Percentiles rank a stretch among this genome's conserved stretches.
Evolutionary conservation across 352 stramenopile genomes (phyloP).

Genomic region (Blastocystis sp.): DNA sequence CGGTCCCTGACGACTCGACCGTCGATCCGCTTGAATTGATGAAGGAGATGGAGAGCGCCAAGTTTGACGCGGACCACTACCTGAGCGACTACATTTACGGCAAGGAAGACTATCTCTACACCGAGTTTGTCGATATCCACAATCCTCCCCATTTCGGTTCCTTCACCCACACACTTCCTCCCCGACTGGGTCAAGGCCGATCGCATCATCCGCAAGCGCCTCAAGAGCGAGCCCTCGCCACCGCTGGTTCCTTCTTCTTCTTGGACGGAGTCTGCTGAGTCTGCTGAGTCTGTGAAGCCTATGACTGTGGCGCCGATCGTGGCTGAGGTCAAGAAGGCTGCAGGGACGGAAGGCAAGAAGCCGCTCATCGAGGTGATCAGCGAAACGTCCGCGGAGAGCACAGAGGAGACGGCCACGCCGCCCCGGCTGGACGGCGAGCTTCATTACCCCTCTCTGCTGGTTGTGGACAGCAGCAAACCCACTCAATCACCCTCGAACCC

Average conservation of each 20-base stretch:
- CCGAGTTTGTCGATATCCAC: conserved; percentile 47
- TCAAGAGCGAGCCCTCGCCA: neutral
- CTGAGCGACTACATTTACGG: conserved; percentile 86
- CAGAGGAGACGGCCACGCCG: neutral
- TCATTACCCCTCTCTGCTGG: neutral
- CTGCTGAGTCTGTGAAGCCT: neutral
- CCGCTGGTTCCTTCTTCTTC: neutral
- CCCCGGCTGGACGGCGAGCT: neutral
- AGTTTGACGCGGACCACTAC: conserved; percentile 92
- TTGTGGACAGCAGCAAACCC: neutral
- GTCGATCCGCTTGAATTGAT: conserved; percentile 73
- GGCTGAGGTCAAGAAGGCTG: neutral
- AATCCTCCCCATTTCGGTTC: neutral
- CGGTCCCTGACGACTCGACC: conserved; percentile 81
- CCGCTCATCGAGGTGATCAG: neutral
- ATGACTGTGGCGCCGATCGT: neutral
- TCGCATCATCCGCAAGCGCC: conserved; percentile 49
- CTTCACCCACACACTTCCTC: conserved; percentile 29
- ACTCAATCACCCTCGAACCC: too few relatives aligned
- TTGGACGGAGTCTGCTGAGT: neutral
- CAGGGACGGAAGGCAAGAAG: neutral
- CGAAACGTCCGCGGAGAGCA: neutral
- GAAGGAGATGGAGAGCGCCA: conserved; percentile 81
- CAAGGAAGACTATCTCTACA: conserved; percentile 87
- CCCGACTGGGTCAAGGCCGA: conserved; percentile 85